A percentile compares a stretch with the other conserved stretches of the same genome.
These are phyloP conservation scores for Trichoderma sp. DNA, from an alignment of 2,329 filamentous ascomycete species.

Conservation along the genomic window DNA sequence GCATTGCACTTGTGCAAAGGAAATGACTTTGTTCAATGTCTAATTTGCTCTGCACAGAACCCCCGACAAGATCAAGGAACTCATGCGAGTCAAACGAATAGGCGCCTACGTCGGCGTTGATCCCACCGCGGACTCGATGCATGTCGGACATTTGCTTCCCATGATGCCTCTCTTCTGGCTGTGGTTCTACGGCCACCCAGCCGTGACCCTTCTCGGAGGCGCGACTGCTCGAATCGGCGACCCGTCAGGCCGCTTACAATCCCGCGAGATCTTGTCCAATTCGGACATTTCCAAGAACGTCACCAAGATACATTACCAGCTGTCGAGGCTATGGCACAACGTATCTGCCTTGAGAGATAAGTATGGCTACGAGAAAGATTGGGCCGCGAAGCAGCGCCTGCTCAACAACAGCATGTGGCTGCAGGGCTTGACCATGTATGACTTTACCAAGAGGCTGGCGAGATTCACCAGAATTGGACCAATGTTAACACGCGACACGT, in stretches of 20 bases:
- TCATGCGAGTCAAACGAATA: constrained; percentile 63
- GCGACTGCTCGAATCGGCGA: constrained; percentile 77
- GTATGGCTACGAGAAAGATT: constrained; percentile 61
- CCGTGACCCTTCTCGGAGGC: constrained; percentile 66
- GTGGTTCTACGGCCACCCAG: constrained; percentile 69
- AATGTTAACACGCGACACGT: constrained; percentile 87
- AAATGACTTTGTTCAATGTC: neutral
- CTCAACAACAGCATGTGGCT: constrained; percentile 86
- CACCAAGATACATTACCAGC: constrained; percentile 64
- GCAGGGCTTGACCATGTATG: constrained; percentile 65
- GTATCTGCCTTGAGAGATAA: constrained; percentile 63
- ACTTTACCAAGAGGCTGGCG: constrained; percentile 73
- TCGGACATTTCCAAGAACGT: constrained; percentile 60
- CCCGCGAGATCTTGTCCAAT: constrained; percentile 52
- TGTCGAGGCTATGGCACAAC: constrained; percentile 70
- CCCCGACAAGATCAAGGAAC: constrained; percentile 53
- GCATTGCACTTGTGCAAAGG: neutral
- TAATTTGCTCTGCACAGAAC: constrained; percentile 32
- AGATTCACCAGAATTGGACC: constrained; percentile 72
- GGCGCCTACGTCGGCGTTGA: constrained; percentile 80
- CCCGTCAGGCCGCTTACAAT: constrained; percentile 66
- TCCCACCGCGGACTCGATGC: constrained; percentile 74
- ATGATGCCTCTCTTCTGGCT: constrained; percentile 84
- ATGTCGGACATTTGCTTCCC: constrained; percentile 76
- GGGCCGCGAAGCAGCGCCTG: constrained; percentile 64